phyloP scores from a whole-genome alignment of 805 yeast genomes.

The Hanseniaspora hatyaiensis region DNA sequence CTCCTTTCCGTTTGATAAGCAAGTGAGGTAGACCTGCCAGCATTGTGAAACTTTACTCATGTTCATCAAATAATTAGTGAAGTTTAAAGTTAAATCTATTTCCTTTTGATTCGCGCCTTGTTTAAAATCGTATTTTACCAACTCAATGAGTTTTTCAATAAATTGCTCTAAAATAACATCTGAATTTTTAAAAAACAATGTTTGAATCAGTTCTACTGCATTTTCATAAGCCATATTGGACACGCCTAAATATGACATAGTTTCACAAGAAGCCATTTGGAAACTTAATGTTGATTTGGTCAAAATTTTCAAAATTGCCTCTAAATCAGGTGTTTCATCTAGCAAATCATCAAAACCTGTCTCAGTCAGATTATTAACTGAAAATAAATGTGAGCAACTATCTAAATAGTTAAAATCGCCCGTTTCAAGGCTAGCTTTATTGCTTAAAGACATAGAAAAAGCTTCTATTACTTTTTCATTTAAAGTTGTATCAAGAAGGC shows the following conservation, averaged over 20 bases:
- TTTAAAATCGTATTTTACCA: not conserved
- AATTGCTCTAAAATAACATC: not conserved
- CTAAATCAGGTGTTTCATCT: constrained; percentile 9
- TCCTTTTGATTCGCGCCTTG: not conserved
- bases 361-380: constrained; percentile 1
- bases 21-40: not conserved
- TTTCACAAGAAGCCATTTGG: constrained; percentile 1
- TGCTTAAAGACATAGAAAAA: not conserved
- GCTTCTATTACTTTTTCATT: not conserved
- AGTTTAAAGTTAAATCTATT: not conserved
- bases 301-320: not conserved
- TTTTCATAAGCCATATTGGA: not conserved
- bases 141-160: not conserved
- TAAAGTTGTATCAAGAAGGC: not conserved
- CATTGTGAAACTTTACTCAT: not conserved
- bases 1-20: not conserved
- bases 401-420: too few species aligned
- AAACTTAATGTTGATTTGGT: not conserved
- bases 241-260: not conserved
- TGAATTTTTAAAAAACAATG: not conserved
- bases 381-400: too few species aligned
- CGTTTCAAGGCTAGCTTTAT: too few species aligned
- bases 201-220: not conserved
- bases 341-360: constrained; percentile 6
- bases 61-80: not conserved